These are phyloP conservation scores for Scenedesmus sp. DNA, from an alignment of 163 green algal species.

Conservation along the genomic window DNA sequence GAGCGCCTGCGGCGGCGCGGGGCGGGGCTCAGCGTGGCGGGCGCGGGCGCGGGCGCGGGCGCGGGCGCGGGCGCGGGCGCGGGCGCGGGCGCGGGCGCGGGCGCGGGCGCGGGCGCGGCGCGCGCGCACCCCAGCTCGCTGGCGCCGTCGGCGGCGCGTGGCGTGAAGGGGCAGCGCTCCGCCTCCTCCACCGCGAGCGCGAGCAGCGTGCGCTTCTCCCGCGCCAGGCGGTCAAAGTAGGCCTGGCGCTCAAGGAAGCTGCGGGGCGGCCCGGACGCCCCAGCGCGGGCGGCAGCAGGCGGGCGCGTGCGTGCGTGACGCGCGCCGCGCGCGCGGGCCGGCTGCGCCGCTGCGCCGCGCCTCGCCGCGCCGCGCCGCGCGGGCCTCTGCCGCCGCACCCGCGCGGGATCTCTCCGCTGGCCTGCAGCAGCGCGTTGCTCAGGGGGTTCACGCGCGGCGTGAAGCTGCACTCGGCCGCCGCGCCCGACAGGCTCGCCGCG, in stretches of 20 bases:
- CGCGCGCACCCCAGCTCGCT: constrained; percentile 1
- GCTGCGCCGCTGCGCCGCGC: too few relatives aligned
- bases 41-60: too few relatives aligned
- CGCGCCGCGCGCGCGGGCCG: too few relatives aligned
- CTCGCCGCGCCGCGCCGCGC: too few relatives aligned
- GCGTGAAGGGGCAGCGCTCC: constrained; percentile 66
- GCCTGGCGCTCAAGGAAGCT: constrained; percentile 74
- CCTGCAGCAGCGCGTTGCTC: constrained; percentile 29
- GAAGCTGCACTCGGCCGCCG: constrained; percentile 21
- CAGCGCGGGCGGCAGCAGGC: constrained; percentile 12
- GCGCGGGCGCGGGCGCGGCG: too few relatives aligned
- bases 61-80: too few relatives aligned
- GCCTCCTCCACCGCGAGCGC: constrained; percentile 56
- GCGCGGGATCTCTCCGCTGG: constrained; percentile 1
- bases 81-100: too few relatives aligned
- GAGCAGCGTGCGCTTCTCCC: constrained; percentile 58
- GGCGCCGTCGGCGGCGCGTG: neutral
- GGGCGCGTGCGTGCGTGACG: neutral
- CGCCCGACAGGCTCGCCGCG: neutral
- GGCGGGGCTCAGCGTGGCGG: too few relatives aligned
- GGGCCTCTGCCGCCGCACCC: too few relatives aligned
- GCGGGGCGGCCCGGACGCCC: too few relatives aligned
- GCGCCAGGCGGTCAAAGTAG: constrained; percentile 55
- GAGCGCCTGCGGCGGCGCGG: too few relatives aligned
- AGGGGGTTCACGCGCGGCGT: constrained; percentile 32